phyloP scores from a whole-genome alignment of 805 yeast genomes.

The Metschnikowia cerradonensis region DNA sequence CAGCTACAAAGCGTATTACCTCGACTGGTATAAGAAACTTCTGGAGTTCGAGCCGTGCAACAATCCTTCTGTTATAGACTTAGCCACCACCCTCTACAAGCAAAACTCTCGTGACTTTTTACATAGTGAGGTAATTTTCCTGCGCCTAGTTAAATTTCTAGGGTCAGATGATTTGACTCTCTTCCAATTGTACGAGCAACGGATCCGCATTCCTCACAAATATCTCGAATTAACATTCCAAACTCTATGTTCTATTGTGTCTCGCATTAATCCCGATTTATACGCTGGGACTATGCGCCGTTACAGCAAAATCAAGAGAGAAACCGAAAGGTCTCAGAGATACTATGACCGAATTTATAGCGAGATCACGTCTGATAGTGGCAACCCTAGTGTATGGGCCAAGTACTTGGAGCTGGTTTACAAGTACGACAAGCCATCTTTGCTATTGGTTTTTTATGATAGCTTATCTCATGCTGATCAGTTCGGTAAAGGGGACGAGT shows the following conservation, averaged over 20 bases:
- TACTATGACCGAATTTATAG: conserved; percentile 37
- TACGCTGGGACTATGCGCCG: conserved; percentile 35
- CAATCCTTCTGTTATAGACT: background rate
- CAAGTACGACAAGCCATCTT: conserved; percentile 12
- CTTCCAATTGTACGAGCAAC: conserved; percentile 21
- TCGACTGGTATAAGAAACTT: background rate
- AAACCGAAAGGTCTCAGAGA: conserved; percentile 24
- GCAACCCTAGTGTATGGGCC: conserved; percentile 24
- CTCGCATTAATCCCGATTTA: conserved; percentile 21
- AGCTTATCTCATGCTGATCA: conserved; percentile 6
- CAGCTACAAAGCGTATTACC: background rate
- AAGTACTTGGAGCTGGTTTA: conserved; percentile 29
- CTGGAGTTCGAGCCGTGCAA: background rate
- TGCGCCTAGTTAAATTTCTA: conserved; percentile 9
- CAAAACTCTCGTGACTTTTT: conserved; percentile 22
- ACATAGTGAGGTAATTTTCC: conserved; percentile 21
- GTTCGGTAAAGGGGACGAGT: conserved; percentile 3
- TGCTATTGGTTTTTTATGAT: conserved; percentile 25
- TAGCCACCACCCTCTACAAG: background rate
- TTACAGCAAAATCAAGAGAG: conserved; percentile 29
- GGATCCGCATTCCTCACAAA: conserved; percentile 40
- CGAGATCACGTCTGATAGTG: conserved; percentile 15
- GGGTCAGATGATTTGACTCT: conserved; percentile 14
- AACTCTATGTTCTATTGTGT: conserved; percentile 38
- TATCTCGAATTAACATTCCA: conserved; percentile 38